These are phyloP conservation scores for Irpex rosettiformis DNA, from an alignment of 1,284 basidiomycete species.

Conservation along the genomic window DNA sequence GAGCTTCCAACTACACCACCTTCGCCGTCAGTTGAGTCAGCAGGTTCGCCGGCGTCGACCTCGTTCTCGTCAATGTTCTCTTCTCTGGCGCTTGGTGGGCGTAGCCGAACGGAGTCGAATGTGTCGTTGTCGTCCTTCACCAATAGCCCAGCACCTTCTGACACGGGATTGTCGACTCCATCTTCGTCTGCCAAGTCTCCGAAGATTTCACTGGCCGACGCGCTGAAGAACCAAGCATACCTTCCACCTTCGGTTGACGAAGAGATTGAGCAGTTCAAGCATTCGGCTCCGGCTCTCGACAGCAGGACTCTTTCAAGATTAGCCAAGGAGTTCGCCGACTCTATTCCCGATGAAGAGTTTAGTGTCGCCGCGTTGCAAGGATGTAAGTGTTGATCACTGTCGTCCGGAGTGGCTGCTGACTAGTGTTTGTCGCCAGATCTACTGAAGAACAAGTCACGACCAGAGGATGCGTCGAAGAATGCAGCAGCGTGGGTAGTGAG, in stretches of 20 bases:
- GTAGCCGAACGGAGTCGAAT: slow-evolving; percentile 20
- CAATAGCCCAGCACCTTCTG: slow-evolving; percentile 10
- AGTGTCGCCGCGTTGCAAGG: slow-evolving; percentile 84
- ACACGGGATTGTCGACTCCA: slow-evolving; percentile 12
- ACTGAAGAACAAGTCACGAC: slow-evolving; percentile 76
- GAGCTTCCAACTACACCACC: slow-evolving; percentile 37
- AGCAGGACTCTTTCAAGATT: slow-evolving; percentile 55
- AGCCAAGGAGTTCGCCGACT: slow-evolving; percentile 71
- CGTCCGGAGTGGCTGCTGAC: slow-evolving; percentile 22
- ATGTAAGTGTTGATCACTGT: slow-evolving; percentile 48
- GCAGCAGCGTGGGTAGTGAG: slow-evolving; percentile 66
- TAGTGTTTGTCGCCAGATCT: slow-evolving; percentile 44
- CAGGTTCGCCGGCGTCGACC: slow-evolving; percentile 26
- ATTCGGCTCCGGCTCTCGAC: slow-evolving; percentile 62
- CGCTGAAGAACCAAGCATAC: slow-evolving; percentile 56
- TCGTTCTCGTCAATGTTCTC: slow-evolving; percentile 29
- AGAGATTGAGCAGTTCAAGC: slow-evolving; percentile 50
- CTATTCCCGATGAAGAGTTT: slow-evolving; percentile 77
- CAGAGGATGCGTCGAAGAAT: slow-evolving; percentile 63
- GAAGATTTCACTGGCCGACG: slow-evolving; percentile 26
- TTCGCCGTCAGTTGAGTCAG: slow-evolving; percentile 25
- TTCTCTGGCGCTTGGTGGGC: slow-evolving; percentile 16
- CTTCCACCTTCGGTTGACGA: slow-evolving; percentile 62
- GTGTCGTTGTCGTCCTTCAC: slow-evolving; percentile 22
- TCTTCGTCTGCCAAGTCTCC: slow-evolving; percentile 7